Evolutionary conservation across 2,329 filamentous ascomycete species (phyloP), one percentile per base, ranked within the genome.

Genomic region (Mycocentrospora acerina): DNA sequence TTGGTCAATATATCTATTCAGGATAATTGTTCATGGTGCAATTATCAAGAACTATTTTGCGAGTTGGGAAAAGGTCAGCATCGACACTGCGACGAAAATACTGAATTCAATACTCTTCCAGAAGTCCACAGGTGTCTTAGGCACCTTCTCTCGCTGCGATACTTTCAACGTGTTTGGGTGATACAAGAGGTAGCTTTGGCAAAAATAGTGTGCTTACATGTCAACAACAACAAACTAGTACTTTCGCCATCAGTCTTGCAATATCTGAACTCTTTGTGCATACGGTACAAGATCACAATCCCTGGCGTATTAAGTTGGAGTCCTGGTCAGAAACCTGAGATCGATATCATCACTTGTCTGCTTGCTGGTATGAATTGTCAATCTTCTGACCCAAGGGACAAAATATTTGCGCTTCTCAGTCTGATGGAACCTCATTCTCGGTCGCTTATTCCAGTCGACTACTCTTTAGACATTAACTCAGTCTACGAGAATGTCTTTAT

Each of bases 171-270:
- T 3, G 41, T 46, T 7, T 55, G 51, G 50, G 29, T 52, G 3
- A 38, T 52, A 28, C 51, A 57, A 33, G 51, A 53, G 19, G 32
- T 55, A 1, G 40, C 35, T 4, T 32, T 55, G 4, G 34, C 51
- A 5, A 24, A 24, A 12, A n/a, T 29, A n/a, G 40, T 36, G 3
- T 37, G 24, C 12, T 22, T 49, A 10, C 13, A 32, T 8, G 24
- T 44, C 16, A 42, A 47, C 17, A 13, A 45, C 2, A n/a, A 37
- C 3, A 27, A n/a, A 2, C n/a, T 38, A 4, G 8, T 13, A 4
- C 11, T 35, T 17, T 13, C 35, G 16, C 16, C 14, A 11, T 16
- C 16, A 24, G 13, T 26, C 3, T 11, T 7, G 31, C 9, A 10
- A 25, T 8, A 29, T n/a, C 2, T 29, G 28, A 8, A 25, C 32